These are phyloP conservation scores for Colletotrichum sp. DNA, from an alignment of 2,329 filamentous ascomycete species.

Conservation along the genomic window DNA sequence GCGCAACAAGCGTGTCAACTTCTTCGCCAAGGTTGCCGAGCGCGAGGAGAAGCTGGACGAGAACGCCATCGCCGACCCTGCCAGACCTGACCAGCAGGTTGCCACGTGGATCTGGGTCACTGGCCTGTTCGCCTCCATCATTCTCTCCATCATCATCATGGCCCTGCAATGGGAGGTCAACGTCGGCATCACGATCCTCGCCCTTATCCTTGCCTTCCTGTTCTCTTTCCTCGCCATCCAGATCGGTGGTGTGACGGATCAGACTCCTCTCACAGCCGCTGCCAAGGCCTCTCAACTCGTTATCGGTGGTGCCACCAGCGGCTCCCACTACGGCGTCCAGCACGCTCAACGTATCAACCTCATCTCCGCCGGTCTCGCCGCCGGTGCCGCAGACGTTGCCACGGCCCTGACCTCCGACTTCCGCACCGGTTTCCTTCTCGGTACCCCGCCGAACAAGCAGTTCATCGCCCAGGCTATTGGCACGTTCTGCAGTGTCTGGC, in stretches of 20 bases:
- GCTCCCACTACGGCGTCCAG: slow-evolving; percentile 47
- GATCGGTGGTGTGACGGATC: slow-evolving; percentile 64
- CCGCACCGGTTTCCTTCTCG: slow-evolving; percentile 64
- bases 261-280: slow-evolving; percentile 68
- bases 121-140: slow-evolving; percentile 51
- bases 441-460: slow-evolving; percentile 63
- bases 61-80: slow-evolving; percentile 44
- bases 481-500: slow-evolving; percentile 61
- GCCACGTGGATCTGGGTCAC: slow-evolving; percentile 58
- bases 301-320: slow-evolving; percentile 61
- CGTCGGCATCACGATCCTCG: slow-evolving; percentile 60
- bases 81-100: slow-evolving; percentile 49
- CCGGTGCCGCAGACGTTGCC: slow-evolving; percentile 51
- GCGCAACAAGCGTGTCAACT: slow-evolving; percentile 33
- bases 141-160: slow-evolving; percentile 56
- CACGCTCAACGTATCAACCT: slow-evolving; percentile 64
- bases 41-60: slow-evolving; percentile 33
- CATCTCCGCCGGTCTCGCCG: slow-evolving; percentile 56
- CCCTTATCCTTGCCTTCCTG: slow-evolving; percentile 61
- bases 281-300: slow-evolving; percentile 71
- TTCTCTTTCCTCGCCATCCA: slow-evolving; percentile 68
- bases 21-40: slow-evolving; percentile 40
- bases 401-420: slow-evolving; percentile 60
- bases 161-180: slow-evolving; percentile 60
- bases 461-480: slow-evolving; percentile 64